A percentile compares a stretch with the other conserved stretches of the same genome.
These are phyloP conservation scores for Annulohypoxylon stygium DNA, from an alignment of 495 filamentous ascomycete genomes.

Conservation along the genomic window DNA sequence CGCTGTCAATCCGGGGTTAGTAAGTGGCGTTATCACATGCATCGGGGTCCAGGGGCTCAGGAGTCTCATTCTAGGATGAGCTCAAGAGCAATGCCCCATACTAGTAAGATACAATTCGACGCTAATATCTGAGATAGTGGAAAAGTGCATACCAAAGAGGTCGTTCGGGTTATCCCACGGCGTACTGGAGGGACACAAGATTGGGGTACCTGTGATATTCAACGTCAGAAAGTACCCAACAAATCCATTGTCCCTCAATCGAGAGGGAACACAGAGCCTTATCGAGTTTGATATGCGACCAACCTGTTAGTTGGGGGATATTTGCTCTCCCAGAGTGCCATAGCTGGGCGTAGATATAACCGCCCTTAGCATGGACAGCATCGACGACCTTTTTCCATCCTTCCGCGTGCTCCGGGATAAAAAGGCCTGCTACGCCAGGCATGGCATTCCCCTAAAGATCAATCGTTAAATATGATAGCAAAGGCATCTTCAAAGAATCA, in stretches of 20 bases:
- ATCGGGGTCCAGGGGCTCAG: background rate
- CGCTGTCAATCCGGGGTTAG: background rate
- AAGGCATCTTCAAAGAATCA: background rate
- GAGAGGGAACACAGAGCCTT: background rate
- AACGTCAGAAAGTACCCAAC: background rate
- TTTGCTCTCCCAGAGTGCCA: constrained; percentile 20
- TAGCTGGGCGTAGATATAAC: constrained; percentile 16
- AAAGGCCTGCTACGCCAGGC: constrained; percentile 7
- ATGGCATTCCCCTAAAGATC: constrained; percentile 7
- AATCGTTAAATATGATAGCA: background rate
- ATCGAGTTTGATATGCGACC: background rate
- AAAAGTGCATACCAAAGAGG: background rate
- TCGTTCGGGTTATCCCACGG: constrained; percentile 19
- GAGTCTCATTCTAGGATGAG: background rate
- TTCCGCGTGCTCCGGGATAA: constrained; percentile 1
- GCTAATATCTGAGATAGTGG: background rate
- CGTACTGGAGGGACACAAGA: background rate
- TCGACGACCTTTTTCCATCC: constrained; percentile 18
- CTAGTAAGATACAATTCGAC: background rate
- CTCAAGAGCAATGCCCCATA: background rate
- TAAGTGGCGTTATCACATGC: background rate
- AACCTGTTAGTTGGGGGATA: constrained; percentile 15
- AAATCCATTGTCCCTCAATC: background rate
- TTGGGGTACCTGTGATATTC: constrained; percentile 5
- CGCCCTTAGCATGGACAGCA: constrained; percentile 16